Evolutionary conservation across 2,329 filamentous ascomycete genomes (phyloP).

Genomic region (Sporothrix phasma): DNA sequence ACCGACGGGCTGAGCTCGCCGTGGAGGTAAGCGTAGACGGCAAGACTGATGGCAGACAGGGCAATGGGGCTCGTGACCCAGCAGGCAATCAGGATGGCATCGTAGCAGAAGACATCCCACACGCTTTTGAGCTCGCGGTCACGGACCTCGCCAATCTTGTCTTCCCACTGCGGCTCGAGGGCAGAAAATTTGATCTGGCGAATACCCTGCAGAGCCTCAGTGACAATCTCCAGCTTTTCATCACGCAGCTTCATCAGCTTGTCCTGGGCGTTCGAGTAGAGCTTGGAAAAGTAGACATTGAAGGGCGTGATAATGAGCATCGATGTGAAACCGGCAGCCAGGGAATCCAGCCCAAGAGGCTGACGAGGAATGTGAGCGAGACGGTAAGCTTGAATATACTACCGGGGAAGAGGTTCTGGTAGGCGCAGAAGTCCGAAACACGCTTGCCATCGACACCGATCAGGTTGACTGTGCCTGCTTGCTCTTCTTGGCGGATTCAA

Average conservation of each 20-base stretch:
- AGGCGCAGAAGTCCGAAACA: constrained; percentile 57
- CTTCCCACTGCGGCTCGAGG: constrained; percentile 64
- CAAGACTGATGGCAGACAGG: constrained; percentile 60
- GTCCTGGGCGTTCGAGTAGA: constrained; percentile 55
- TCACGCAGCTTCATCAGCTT: constrained; percentile 66
- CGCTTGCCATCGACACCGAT: constrained; percentile 67
- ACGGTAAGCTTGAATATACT: constrained; percentile 54
- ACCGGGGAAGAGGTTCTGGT: constrained; percentile 54
- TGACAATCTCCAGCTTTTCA: constrained; percentile 63
- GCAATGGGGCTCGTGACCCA: constrained; percentile 67
- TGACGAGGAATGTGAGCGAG: constrained; percentile 55
- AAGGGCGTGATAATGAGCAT: constrained; percentile 57
- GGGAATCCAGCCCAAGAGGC: constrained; percentile 63
- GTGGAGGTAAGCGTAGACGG: constrained; percentile 55
- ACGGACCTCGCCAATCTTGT: constrained; percentile 54
- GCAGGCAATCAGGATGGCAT: constrained; percentile 53
- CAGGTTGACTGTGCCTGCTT: constrained; percentile 65
- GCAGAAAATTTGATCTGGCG: constrained; percentile 80
- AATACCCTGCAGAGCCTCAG: constrained; percentile 68
- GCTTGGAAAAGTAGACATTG: constrained; percentile 57
- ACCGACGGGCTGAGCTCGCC: constrained; percentile 58
- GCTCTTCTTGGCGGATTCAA: constrained; percentile 37
- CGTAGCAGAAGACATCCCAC: constrained; percentile 55
- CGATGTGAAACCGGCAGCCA: constrained; percentile 54
- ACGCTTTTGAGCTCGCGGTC: constrained; percentile 56